phyloP scores from a whole-genome alignment of 2,329 filamentous ascomycete species.

The Fusarium neocosmosporiellum region DNA sequence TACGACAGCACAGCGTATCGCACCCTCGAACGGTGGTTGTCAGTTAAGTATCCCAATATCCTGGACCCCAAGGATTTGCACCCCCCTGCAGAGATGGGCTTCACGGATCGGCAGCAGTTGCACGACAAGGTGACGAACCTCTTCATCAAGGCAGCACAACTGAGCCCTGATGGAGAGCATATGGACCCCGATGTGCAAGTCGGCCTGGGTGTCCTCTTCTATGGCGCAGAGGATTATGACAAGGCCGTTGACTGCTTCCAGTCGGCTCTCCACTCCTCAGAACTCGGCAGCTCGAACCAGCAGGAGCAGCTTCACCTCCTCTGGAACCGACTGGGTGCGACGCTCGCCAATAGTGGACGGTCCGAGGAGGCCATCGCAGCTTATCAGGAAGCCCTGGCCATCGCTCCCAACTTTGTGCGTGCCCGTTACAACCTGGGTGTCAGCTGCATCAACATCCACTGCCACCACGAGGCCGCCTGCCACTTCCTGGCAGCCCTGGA shows the following conservation, averaged over 20 bases:
- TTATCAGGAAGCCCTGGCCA: slow-evolving; percentile 89
- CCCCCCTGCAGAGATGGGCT: slow-evolving; percentile 84
- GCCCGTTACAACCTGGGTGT: slow-evolving; percentile 97
- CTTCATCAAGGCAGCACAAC: slow-evolving; percentile 92
- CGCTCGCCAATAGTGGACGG: slow-evolving; percentile 92
- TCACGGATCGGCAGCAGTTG: slow-evolving; percentile 90
- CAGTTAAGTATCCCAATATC: slow-evolving; percentile 91
- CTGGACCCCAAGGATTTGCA: slow-evolving; percentile 78
- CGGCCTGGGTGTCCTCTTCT: slow-evolving; percentile 95
- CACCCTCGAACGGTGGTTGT: slow-evolving; percentile 95
- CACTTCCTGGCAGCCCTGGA: slow-evolving; percentile 91
- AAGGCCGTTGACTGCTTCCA: slow-evolving; percentile 99
- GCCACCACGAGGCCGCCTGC: slow-evolving; percentile 90
- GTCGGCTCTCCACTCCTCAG: slow-evolving; percentile 86
- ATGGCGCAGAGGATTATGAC: slow-evolving; percentile 96
- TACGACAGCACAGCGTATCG: slow-evolving; percentile 98
- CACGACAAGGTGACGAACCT: slow-evolving; percentile 91
- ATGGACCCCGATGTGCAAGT: slow-evolving; percentile 99
- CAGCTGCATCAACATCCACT: slow-evolving; percentile 96
- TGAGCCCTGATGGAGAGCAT: slow-evolving; percentile 90
- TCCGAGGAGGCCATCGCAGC: slow-evolving; percentile 96
- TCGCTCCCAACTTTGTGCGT: slow-evolving; percentile 96
- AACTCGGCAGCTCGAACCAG: slow-evolving; percentile 85
- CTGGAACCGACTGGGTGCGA: slow-evolving; percentile 97
- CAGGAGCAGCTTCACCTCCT: slow-evolving; percentile 90